These are phyloP conservation scores for Colletotrichum plurivorum DNA, from an alignment of 2,329 filamentous ascomycete species.

Conservation along the genomic window DNA sequence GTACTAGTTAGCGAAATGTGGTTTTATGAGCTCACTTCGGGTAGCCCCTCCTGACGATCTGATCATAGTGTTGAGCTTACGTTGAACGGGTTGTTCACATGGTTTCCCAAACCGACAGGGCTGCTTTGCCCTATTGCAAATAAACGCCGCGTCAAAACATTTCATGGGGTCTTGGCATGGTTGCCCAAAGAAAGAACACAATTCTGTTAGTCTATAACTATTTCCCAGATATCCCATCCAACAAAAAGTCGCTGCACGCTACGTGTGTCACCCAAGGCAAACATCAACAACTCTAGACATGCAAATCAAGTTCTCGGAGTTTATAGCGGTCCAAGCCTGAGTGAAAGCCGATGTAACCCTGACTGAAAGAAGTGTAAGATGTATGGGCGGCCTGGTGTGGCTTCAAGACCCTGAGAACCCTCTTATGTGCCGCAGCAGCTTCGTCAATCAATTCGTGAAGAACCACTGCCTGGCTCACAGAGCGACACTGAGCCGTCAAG, in stretches of 20 bases:
- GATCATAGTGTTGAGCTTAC: too few species aligned
- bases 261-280: too few species aligned
- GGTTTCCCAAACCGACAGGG: too few species aligned
- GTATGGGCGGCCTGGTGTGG: background rate
- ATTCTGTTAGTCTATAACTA: too few species aligned
- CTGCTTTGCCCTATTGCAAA: too few species aligned
- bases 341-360: background rate
- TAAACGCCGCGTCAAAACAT: too few species aligned
- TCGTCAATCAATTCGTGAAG: background rate
- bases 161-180: too few species aligned
- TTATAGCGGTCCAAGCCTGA: background rate
- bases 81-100: too few species aligned
- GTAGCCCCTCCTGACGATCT: too few species aligned
- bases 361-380: background rate
- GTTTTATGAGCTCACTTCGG: too few species aligned
- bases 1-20: too few species aligned
- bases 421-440: background rate
- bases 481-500: background rate
- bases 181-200: too few species aligned
- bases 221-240: background rate
- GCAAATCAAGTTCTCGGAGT: background rate
- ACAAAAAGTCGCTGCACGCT: background rate
- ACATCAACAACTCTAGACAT: background rate
- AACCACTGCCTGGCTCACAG: background rate
- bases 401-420: background rate